Evolutionary conservation across 129 eudicot species (phyloP).

Genomic region (Pseudognaphalium luteoalbum): DNA sequence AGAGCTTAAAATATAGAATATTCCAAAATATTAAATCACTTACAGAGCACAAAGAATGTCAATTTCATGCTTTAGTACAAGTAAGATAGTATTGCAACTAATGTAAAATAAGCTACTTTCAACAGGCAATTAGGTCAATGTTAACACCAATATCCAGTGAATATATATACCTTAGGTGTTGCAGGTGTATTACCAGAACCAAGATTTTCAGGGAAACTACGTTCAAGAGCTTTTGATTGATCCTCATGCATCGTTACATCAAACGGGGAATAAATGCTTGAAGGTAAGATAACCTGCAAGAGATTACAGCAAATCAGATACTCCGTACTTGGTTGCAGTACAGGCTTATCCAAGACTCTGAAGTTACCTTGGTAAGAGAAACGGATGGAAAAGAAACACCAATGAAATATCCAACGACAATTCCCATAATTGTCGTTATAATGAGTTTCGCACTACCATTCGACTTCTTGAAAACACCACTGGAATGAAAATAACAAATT

Average conservation of each 20-base stretch:
- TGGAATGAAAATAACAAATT: constrained; percentile 33
- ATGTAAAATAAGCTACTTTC: background rate
- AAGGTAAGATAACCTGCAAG: constrained; percentile 70
- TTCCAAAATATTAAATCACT: background rate
- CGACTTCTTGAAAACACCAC: constrained; percentile 77
- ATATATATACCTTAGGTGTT: constrained; percentile 78
- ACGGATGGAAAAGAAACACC: constrained; percentile 94
- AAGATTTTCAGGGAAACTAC: constrained; percentile 86
- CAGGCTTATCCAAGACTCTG: constrained; percentile 22
- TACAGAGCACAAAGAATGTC: background rate
- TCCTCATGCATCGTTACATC: constrained; percentile 50
- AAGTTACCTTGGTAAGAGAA: constrained; percentile 75
- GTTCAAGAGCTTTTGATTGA: constrained; percentile 6
- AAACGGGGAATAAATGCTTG: constrained; percentile 63
- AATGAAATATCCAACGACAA: constrained; percentile 87
- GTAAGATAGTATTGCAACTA: background rate
- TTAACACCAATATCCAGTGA: background rate
- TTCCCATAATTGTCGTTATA: constrained; percentile 76
- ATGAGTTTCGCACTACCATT: constrained; percentile 79
- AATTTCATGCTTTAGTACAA: background rate
- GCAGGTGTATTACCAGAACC: constrained; percentile 77
- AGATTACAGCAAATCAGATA: constrained; percentile 27
- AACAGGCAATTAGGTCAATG: constrained; percentile 20
- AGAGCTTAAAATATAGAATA: background rate
- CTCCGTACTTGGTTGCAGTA: background rate